Evolutionary conservation across 768 basidiomycete genomes (phyloP), one percentile per base, ranked within the genome.

Genomic region (Panaeolus cyanescens): DNA sequence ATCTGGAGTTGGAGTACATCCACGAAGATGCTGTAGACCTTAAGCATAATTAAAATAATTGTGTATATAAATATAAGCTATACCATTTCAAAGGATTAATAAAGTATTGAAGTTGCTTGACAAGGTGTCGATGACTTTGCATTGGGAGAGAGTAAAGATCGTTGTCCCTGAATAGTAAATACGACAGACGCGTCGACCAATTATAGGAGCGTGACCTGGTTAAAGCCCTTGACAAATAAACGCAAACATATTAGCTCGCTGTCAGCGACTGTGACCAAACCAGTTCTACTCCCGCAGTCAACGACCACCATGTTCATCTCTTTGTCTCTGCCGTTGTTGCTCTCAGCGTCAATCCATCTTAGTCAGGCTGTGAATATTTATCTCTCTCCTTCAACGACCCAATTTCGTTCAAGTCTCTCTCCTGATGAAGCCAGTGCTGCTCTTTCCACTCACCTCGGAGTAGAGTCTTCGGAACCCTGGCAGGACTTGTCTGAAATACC

Each of bases 371-470:
- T 87, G 8, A 74, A 83, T 45, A 81, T 91, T 30, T 91, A 87
- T 69, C 76, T 91, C 17, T 80, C 80, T 59, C 87, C 90, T 1
- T 67, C 73, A 4, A 63, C 71, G 6, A 63, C 76, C 2, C 68
- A 71, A 12, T 67, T 78, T 42, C 78, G 73, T 1, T 67, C 81
- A 4, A 73, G 65, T 19, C 73, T 87, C 25, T 80, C 83, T 19
- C 77, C 80, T 28, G 78, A 81, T 39, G 82, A 85, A 55, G 87
- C 87, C 40, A 85, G 81, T 65, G 79, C 84, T 33, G 84, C 79
- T 5, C 76, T 93, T 32, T 83, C 89, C 19, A 84, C 82, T 57
- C 90, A 92, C 70, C 81, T 92, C 10, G 86, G 87, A n/a, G 80
- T 92, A 5, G 91, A 92, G 66, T 74, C 74, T 19, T 87, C 87